phyloP scores from a whole-genome alignment of 2,329 filamentous ascomycete genomes.

The Teratosphaeriaceae sp. region DNA sequence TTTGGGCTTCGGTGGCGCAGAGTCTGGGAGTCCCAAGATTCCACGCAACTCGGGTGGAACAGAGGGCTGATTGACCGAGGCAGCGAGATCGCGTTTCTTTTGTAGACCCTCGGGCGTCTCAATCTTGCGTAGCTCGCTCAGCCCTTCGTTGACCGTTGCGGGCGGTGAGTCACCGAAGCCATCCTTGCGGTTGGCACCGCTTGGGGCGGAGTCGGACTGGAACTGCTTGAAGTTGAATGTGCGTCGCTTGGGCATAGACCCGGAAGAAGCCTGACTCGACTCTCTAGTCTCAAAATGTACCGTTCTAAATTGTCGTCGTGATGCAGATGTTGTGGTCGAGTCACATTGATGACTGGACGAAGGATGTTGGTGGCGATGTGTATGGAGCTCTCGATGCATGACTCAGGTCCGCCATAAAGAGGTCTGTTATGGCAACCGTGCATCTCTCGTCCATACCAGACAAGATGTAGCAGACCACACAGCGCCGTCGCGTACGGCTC shows the following conservation, averaged over 20 bases:
- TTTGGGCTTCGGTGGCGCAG: constrained; percentile 40
- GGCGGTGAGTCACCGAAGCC: constrained; percentile 14
- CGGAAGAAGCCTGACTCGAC: too few species aligned
- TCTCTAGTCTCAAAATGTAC: too few species aligned
- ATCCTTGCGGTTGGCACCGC: constrained; percentile 26
- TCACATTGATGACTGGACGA: too few species aligned
- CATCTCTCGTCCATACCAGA: too few species aligned
- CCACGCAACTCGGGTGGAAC: constrained; percentile 39
- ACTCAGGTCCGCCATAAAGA: too few species aligned
- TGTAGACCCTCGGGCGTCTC: constrained; percentile 30
- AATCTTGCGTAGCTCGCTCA: constrained; percentile 40
- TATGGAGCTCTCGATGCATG: too few species aligned
- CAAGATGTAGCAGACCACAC: background rate
- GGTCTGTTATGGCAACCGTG: too few species aligned
- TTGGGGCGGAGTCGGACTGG: constrained; percentile 21
- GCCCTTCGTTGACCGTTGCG: constrained; percentile 43
- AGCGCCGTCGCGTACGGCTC: background rate
- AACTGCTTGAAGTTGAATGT: constrained; percentile 35
- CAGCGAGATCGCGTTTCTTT: constrained; percentile 39
- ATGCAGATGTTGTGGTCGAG: too few species aligned
- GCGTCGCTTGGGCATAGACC: constrained; percentile 44
- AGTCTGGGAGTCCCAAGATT: constrained; percentile 40
- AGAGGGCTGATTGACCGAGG: constrained; percentile 35
- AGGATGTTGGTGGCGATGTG: constrained; percentile 2
- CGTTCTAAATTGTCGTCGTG: too few species aligned